Evolutionary conservation across 441 rosid species (phyloP).

Genomic region (Populus hybrid): DNA sequence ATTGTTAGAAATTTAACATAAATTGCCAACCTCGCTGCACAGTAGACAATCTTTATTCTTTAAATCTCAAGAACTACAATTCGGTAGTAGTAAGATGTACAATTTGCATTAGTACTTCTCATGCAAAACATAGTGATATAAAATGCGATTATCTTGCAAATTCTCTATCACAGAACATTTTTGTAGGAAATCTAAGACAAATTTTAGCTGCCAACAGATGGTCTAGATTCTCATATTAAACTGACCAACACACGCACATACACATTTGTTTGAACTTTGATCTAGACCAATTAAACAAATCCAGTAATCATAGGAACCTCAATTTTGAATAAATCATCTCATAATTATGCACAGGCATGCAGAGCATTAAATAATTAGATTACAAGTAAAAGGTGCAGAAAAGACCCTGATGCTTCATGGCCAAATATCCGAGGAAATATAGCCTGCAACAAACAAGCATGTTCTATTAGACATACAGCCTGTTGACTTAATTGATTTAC

Average conservation of each 20-base stretch:
- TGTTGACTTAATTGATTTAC: neutral
- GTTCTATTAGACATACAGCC: neutral
- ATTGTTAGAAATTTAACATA: neutral
- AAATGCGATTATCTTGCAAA: neutral
- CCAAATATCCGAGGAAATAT: conserved; percentile 91
- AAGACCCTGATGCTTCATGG: conserved; percentile 96
- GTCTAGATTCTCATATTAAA: neutral
- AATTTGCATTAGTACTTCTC: neutral
- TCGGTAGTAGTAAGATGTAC: neutral
- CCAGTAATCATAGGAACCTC: neutral
- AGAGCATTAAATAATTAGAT: conserved; percentile 1
- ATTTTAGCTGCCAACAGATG: neutral
- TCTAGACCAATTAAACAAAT: neutral
- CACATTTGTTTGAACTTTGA: neutral
- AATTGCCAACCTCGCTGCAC: neutral
- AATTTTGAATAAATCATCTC: neutral
- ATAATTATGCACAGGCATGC: neutral
- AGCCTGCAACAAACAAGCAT: conserved; percentile 44
- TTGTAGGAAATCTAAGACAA: neutral
- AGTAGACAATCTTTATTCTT: neutral
- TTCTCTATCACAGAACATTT: neutral
- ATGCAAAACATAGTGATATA: neutral
- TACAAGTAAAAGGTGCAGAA: conserved; percentile 17
- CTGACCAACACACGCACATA: neutral
- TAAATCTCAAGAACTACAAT: neutral